Percentiles rank a stretch among this genome's conserved stretches.
Evolutionary conservation across 2,329 filamentous ascomycete species (phyloP).

Genomic region (Exophiala dermatitidis): DNA sequence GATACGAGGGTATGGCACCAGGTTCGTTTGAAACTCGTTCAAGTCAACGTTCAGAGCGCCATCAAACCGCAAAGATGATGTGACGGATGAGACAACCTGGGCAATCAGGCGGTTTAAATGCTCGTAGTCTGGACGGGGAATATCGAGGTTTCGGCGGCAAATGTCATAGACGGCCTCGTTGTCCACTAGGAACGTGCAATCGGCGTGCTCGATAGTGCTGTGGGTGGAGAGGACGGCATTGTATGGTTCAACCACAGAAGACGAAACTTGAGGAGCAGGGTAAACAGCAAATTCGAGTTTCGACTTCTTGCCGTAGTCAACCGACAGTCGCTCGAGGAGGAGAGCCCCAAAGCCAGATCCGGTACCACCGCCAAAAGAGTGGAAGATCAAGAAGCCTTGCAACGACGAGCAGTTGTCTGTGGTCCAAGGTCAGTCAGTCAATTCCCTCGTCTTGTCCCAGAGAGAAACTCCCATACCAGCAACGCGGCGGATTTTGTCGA

Average conservation of each 20-base stretch:
- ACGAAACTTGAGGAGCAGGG: slow-evolving; percentile 57
- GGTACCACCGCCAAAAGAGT: slow-evolving; percentile 62
- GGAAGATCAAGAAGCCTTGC: slow-evolving; percentile 62
- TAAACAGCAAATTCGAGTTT: slow-evolving; percentile 63
- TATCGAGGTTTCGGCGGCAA: slow-evolving; percentile 57
- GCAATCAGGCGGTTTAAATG: slow-evolving; percentile 61
- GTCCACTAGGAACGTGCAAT: slow-evolving; percentile 62
- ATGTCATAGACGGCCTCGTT: slow-evolving; percentile 64
- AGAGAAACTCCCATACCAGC: slow-evolving; percentile 42
- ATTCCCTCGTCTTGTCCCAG: not conserved
- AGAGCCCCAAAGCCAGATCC: slow-evolving; percentile 61
- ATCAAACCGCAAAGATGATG: slow-evolving; percentile 58
- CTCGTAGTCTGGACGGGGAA: slow-evolving; percentile 57
- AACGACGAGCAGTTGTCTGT: slow-evolving; percentile 59
- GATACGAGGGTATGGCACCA: slow-evolving; percentile 61
- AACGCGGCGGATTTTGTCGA: slow-evolving; percentile 58
- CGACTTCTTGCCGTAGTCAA: slow-evolving; percentile 61
- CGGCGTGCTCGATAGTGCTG: slow-evolving; percentile 60
- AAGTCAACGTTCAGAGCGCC: slow-evolving; percentile 61
- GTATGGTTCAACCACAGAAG: slow-evolving; percentile 62
- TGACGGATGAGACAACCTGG: slow-evolving; percentile 61
- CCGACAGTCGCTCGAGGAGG: slow-evolving; percentile 56
- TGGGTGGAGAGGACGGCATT: slow-evolving; percentile 52
- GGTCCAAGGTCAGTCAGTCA: slow-evolving; percentile 19
- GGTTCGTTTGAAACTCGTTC: slow-evolving; percentile 63